Base-by-base conservation (phyloP, 2,329 filamentous ascomycete species). In the Pseudohalonectria lignicola region DNA sequence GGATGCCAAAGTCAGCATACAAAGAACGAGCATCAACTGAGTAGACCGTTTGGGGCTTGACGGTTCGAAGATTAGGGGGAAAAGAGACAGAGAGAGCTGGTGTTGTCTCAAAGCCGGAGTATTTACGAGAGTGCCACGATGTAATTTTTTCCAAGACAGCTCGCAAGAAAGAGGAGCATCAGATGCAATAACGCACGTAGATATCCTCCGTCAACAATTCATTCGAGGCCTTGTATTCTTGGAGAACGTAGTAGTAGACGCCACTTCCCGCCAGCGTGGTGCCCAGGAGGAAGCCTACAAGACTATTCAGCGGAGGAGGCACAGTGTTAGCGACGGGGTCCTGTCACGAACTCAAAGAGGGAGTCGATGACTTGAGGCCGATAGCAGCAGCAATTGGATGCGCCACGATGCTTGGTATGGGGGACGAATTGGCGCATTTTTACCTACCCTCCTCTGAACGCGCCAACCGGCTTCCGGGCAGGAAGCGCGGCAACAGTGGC, bases 171-270 rank as follows among this genome's bases (percentile, higher is more conserved):
- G 41, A 31, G 36, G 34, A 49, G 44, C 53, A 51, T 60, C 51
- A 63, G 47, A 62, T 59, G 56, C 53, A 62, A 48, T 55, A 49
- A 81, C 86, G 62, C 74, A 95, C 90, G 63, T 90, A 90, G 59
- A 96, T 94, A 63, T 96, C 90, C 64, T 94, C 87, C 43, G 82
- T 90, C 62, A 96, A 68, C 54, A 95, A 74, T 64, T 94, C 85
- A 66, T 95, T 96, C 49, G 86, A 85, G 31, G 87, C 71, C 65
- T 87, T 86, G 69, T 95, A 96, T 62, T 96, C 88, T 57, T 90
- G 79, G 51, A 96, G 66, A 48, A 94, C 76, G 61, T 96, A 96
- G 60, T 86, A 87, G 67, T 95, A 96, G 51, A 93, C 82, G 41
- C 77, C 81, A 37, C 74, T 75, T 52, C 86, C 87, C 32, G 88